Conservation (phyloP, 139 green algal genomes). For the Coelastrella sp. region DNA sequence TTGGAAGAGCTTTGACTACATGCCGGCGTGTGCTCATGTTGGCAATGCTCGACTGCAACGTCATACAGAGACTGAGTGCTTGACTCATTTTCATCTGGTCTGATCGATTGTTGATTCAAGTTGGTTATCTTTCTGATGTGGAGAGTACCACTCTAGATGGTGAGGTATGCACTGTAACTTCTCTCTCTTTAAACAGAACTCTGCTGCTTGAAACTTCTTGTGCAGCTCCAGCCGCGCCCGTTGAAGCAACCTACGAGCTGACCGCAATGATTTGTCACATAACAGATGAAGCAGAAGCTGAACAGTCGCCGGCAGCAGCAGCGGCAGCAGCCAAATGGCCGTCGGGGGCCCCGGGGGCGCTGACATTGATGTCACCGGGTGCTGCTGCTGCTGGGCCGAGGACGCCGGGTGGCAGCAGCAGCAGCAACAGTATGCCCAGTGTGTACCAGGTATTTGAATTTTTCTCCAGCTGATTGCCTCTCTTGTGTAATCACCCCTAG, state of each 20-base stretch:
- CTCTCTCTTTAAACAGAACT: too few relatives aligned
- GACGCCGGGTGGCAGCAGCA: constrained; percentile 5
- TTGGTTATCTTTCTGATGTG: too few relatives aligned
- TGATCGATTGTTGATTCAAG: too few relatives aligned
- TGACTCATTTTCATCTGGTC: not conserved
- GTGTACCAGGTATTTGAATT: not conserved
- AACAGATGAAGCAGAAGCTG: constrained; percentile 65
- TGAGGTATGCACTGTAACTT: too few relatives aligned
- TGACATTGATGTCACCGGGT: not conserved
- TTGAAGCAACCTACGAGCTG: constrained; percentile 63
- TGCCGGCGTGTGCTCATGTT: not conserved
- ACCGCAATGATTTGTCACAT: constrained; percentile 81
- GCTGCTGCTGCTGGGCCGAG: not conserved
- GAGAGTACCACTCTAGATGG: too few relatives aligned
- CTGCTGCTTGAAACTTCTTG: too few relatives aligned
- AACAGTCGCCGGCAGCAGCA: not conserved
- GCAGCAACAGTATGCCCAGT: not conserved
- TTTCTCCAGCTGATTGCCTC: too few relatives aligned
- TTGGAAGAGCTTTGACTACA: not conserved
- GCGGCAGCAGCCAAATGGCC: not conserved
- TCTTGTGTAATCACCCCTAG: too few relatives aligned
- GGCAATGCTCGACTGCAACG: not conserved
- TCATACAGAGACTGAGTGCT: not conserved
- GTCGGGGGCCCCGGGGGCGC: not conserved
- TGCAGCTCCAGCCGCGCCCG: constrained; percentile 9